phyloP scores from a whole-genome alignment of 2,329 filamentous ascomycete genomes.

The Hypoxylon sp. region DNA sequence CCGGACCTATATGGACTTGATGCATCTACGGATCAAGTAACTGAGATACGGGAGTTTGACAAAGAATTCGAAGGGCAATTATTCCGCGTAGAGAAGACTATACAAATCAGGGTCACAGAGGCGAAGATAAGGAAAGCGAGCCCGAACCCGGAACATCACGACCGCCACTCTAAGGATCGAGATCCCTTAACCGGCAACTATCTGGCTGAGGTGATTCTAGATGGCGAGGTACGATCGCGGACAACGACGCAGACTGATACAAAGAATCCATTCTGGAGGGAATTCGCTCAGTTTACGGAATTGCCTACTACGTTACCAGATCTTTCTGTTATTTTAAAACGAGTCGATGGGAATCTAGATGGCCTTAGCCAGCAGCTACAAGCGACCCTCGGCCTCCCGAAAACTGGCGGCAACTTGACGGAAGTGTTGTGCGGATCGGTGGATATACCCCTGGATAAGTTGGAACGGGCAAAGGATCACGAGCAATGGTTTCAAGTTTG shows the following conservation, averaged over 20 bases:
- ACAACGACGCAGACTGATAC: slow-evolving; percentile 79
- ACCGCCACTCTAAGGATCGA: slow-evolving; percentile 54
- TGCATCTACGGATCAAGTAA: slow-evolving; percentile 58
- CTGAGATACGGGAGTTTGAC: slow-evolving; percentile 57
- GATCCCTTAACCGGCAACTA: slow-evolving; percentile 75
- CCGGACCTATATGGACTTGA: slow-evolving; percentile 86
- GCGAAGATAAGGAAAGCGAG: slow-evolving; percentile 67
- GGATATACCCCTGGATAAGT: slow-evolving; percentile 83
- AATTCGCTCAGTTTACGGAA: slow-evolving; percentile 82
- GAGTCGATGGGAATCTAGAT: slow-evolving; percentile 65
- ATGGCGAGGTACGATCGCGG: slow-evolving; percentile 81
- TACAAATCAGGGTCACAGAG: slow-evolving; percentile 70
- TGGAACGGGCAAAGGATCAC: slow-evolving; percentile 80
- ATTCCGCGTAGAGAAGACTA: slow-evolving; percentile 72
- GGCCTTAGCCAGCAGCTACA: slow-evolving; percentile 60
- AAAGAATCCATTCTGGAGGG: slow-evolving; percentile 83
- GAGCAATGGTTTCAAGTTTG: slow-evolving; percentile 90
- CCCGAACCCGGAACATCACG: slow-evolving; percentile 47
- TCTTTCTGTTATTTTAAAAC: slow-evolving; percentile 79
- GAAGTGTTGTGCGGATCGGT: slow-evolving; percentile 76
- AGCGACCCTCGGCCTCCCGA: slow-evolving; percentile 58
- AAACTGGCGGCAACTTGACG: slow-evolving; percentile 56
- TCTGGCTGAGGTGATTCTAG: slow-evolving; percentile 81
- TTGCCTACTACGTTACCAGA: slow-evolving; percentile 76
- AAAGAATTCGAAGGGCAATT: slow-evolving; percentile 61